These are phyloP conservation scores for Raffaelea arxii DNA, from an alignment of 2,329 filamentous ascomycete species.

Conservation along the genomic window DNA sequence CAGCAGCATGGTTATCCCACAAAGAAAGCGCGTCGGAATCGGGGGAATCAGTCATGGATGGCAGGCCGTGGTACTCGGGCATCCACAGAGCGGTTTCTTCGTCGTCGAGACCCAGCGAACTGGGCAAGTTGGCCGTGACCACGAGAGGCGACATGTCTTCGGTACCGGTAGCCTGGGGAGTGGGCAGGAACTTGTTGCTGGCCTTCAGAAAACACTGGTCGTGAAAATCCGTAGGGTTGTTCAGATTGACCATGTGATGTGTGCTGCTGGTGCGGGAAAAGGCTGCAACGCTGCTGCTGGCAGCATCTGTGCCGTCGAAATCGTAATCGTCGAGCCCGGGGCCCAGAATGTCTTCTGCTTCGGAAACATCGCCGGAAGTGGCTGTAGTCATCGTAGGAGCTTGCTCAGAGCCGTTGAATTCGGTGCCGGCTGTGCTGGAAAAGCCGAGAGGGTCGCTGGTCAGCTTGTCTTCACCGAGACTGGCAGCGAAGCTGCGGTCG, in stretches of 20 bases:
- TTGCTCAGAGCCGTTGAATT: conserved; percentile 45
- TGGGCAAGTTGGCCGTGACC: conserved; percentile 2
- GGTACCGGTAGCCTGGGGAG: conserved; percentile 26
- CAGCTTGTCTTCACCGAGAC: conserved; percentile 35
- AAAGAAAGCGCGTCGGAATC: conserved; percentile 18
- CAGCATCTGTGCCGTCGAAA: conserved; percentile 16
- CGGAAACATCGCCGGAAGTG: conserved; percentile 58
- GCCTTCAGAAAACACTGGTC: conserved; percentile 42
- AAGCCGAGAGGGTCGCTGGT: conserved; percentile 40
- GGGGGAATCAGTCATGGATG: conserved; percentile 20
- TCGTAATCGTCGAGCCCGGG: conserved; percentile 31
- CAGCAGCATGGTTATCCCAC: too few relatives aligned
- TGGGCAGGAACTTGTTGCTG: conserved; percentile 33
- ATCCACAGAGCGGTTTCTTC: conserved; percentile 42
- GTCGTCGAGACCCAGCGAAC: conserved; percentile 23
- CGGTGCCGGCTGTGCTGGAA: conserved; percentile 43
- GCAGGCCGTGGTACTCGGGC: conserved; percentile 28
- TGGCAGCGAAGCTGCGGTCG: conserved; percentile 25
- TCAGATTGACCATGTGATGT: conserved; percentile 28
- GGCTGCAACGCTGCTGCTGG: conserved; percentile 24
- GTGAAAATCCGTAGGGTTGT: conserved; percentile 38
- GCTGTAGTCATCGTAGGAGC: conserved; percentile 45
- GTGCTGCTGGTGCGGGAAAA: conserved; percentile 37
- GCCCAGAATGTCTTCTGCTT: conserved; percentile 49
- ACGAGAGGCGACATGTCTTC: conserved; percentile 36